Evolutionary conservation across 2,329 filamentous ascomycete genomes (phyloP), one percentile per base, ranked within the genome.

Genomic region (Xylariaceae sp.): DNA sequence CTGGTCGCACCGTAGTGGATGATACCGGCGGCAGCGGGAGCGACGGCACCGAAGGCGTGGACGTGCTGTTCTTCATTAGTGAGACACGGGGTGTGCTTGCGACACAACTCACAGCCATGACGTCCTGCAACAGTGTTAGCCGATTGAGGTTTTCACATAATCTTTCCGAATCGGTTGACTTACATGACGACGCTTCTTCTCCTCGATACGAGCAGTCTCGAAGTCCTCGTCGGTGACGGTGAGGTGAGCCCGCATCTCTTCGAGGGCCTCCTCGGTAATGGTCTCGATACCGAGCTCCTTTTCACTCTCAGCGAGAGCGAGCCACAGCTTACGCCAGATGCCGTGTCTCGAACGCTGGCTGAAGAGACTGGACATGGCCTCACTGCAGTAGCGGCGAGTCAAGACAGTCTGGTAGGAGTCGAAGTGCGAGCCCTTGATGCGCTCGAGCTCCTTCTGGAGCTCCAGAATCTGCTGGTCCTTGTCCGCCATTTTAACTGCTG

Each of bases 311-410:
- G 92, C 92, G 9, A 96, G 87, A 76, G 82, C 86, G 50, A 93
- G 78, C 92, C 92, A 97, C 15, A 96, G 84, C 72, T 89, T 82
- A 64, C 92, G 85, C 45, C 91, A 83, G 57, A 86, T 91, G 48
- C 84, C 87, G 73, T 87, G 85, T 35, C 91, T 82, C 56, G 85
- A 87, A 49, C 90, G 84, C 60, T 87, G 84, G 67, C 86, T 88
- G 80, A 96, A 97, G 62, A 96, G 84, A 65, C 82, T 81, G 68
- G 87, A 82, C 88, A 94, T 92, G 75, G 89, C 88, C 64, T 74
- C 72, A 75, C 82, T 88, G 75, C 86, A 86, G 78, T 94, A 94
- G 68, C 90, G 84, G 67, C 80, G 81, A 66, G 83, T 86, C 67
- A 92, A 77, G 39, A 88, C 83, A 49, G 88, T 90, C 76, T 88